phyloP scores from a whole-genome alignment of 1,284 basidiomycete genomes.

The Trichosporon sp. region DNA sequence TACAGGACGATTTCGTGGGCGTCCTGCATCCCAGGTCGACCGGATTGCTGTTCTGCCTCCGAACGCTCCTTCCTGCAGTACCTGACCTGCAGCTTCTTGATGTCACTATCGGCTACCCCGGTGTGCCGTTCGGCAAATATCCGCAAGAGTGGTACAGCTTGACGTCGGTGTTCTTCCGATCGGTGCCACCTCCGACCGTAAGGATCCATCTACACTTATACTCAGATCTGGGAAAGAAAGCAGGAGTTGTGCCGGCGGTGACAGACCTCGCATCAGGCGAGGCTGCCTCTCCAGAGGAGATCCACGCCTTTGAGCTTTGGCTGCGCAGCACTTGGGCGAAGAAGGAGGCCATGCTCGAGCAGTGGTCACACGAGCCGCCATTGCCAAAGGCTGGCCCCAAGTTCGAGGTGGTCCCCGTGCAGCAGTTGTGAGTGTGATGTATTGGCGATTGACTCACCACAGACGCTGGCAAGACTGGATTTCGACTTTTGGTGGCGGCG shows the following conservation, averaged over 20 bases:
- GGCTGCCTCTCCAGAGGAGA: slow-evolving; percentile 60
- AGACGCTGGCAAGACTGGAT: slow-evolving; percentile 36
- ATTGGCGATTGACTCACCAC: neutral
- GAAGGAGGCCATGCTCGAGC: slow-evolving; percentile 71
- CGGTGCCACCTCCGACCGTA: slow-evolving; percentile 74
- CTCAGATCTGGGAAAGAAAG: slow-evolving; percentile 50
- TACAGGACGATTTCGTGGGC: slow-evolving; percentile 70
- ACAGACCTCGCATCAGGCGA: slow-evolving; percentile 11
- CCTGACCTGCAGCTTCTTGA: slow-evolving; percentile 77
- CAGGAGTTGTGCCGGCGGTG: neutral
- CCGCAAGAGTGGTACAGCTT: slow-evolving; percentile 57
- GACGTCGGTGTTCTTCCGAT: slow-evolving; percentile 76
- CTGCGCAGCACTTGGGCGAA: slow-evolving; percentile 69
- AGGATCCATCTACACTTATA: slow-evolving; percentile 80
- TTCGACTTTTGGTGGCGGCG: slow-evolving; percentile 34
- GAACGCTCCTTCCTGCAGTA: slow-evolving; percentile 70
- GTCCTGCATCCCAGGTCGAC: slow-evolving; percentile 82
- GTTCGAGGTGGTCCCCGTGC: slow-evolving; percentile 25
- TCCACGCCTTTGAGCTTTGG: slow-evolving; percentile 73
- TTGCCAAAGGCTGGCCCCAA: neutral
- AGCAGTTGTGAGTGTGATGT: slow-evolving; percentile 30
- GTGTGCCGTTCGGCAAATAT: slow-evolving; percentile 52
- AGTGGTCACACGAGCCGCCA: slow-evolving; percentile 50
- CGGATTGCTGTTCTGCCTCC: slow-evolving; percentile 76
- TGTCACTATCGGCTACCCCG: slow-evolving; percentile 83